A percentile compares a stretch with the other conserved stretches of the same genome.
These are phyloP conservation scores for Escovopsis sp. DNA, from an alignment of 2,329 filamentous ascomycete species.

Conservation along the genomic window DNA sequence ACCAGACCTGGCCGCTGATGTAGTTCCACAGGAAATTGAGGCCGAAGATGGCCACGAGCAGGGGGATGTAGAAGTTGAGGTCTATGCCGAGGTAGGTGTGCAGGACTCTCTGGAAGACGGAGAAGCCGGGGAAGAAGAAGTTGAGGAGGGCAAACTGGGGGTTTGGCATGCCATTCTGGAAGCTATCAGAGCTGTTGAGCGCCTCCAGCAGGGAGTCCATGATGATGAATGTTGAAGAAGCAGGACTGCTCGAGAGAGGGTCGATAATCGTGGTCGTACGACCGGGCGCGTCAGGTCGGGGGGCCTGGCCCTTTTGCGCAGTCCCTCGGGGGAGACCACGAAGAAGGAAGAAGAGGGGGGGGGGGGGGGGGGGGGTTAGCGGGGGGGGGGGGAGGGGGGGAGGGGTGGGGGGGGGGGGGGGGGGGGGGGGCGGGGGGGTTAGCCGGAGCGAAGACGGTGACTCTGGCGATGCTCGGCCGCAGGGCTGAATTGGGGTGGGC, in stretches of 20 bases:
- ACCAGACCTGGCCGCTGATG: slow-evolving; percentile 31
- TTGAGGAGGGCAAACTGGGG: slow-evolving; percentile 39
- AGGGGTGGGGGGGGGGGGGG: too few species aligned
- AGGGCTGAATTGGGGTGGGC: too few species aligned
- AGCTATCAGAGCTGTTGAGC: slow-evolving; percentile 11
- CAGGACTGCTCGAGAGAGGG: not conserved
- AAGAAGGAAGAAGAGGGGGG: too few species aligned
- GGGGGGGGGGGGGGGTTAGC: too few species aligned
- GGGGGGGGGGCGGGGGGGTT: too few species aligned
- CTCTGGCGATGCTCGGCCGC: too few species aligned
- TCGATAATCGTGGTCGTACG: too few species aligned
- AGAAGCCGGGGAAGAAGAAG: slow-evolving; percentile 51
- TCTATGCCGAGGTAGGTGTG: slow-evolving; percentile 46
- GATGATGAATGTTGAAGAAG: not conserved
- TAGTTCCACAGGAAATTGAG: slow-evolving; percentile 39
- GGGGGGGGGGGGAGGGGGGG: too few species aligned
- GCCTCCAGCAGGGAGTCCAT: slow-evolving; percentile 10
- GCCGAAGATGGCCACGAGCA: slow-evolving; percentile 35
- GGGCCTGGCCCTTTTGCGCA: too few species aligned
- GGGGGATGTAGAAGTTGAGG: slow-evolving; percentile 45
- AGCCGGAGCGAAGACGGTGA: too few species aligned
- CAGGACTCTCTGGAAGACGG: slow-evolving; percentile 37
- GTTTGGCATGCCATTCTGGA: slow-evolving; percentile 6
- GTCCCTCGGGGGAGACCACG: too few species aligned
- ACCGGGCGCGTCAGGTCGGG: too few species aligned